A percentile compares a stretch with the other conserved stretches of the same genome.
These are phyloP conservation scores for Boletus rubropictus DNA, from an alignment of 768 basidiomycete species.

Conservation along the genomic window DNA sequence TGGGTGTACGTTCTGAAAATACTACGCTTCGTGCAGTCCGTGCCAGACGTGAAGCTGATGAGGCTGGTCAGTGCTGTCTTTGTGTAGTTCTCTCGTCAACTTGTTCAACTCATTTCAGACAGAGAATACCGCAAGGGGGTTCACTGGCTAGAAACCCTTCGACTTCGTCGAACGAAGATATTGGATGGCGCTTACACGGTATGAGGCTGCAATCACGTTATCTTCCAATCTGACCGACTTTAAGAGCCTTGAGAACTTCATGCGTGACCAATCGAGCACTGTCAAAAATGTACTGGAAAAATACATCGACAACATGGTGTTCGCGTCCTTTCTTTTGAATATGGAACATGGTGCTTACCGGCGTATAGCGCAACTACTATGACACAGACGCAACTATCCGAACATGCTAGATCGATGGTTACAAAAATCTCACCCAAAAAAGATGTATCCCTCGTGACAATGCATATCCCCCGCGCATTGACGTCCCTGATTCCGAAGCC, in stretches of 20 bases:
- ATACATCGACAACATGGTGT: slow-evolving; percentile 78
- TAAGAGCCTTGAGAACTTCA: slow-evolving; percentile 78
- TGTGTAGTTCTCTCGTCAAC: background rate
- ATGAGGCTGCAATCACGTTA: slow-evolving; percentile 13
- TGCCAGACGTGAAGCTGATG: slow-evolving; percentile 85
- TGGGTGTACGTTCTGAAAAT: slow-evolving; percentile 53
- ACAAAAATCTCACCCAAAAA: slow-evolving; percentile 64
- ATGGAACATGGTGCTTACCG: slow-evolving; percentile 1
- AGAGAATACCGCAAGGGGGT: slow-evolving; percentile 87
- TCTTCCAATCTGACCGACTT: slow-evolving; percentile 9
- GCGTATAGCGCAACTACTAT: slow-evolving; percentile 62
- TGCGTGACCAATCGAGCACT: slow-evolving; percentile 60
- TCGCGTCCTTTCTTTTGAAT: slow-evolving; percentile 3
- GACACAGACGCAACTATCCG: slow-evolving; percentile 70
- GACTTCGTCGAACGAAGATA: slow-evolving; percentile 76
- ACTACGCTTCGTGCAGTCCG: slow-evolving; percentile 70
- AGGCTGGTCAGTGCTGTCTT: slow-evolving; percentile 58
- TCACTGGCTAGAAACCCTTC: slow-evolving; percentile 87
- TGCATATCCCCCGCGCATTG: slow-evolving; percentile 56
- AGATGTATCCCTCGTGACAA: slow-evolving; percentile 56
- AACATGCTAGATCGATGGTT: slow-evolving; percentile 56
- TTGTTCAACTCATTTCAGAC: slow-evolving; percentile 41
- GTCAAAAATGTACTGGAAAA: slow-evolving; percentile 60
- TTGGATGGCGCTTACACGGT: slow-evolving; percentile 79
- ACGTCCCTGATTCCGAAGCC: slow-evolving; percentile 64